Evolutionary conservation across 495 filamentous ascomycete genomes (phyloP), one percentile per base, ranked within the genome.

Genomic region (Aspergillus baeticus): DNA sequence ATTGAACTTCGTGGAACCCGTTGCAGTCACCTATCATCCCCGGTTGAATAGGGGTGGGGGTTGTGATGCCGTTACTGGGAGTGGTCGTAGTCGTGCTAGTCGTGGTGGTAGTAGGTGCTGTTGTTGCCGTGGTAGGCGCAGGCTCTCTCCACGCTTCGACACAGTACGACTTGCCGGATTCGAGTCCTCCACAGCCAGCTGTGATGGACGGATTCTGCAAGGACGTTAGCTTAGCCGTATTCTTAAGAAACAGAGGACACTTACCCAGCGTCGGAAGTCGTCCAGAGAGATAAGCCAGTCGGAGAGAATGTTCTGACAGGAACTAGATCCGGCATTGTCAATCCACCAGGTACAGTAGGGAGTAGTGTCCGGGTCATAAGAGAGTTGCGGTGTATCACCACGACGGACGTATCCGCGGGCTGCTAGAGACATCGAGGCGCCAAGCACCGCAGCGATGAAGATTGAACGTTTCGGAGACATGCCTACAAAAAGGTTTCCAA

Each of bases 271-370:
- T 10, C 31, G 23, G 11, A 54, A 44, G 35, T 54, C 51, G 1
- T 33, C 51, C 0, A 54, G 8, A 1, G 34, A n/a, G 13, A 54
- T 54, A 26, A 4, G 15, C 51, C 51, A 54, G 8, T 14, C 26
- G 21, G 6, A 2, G 13, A 26, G 51, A 10, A 54, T 29, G 3
- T 44, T 17, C 14, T 8, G 2, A n/a, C 51, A 54, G 0, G 37
- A 7, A 26, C 0, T 43, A 0, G 37, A 23, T 3, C 51, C 51
- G 29, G 43, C 22, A 33, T 54, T 44, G 13, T 54, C 51, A 5
- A 39, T 15, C 51, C 51, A 54, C 38, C 51, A 54, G 22, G 51
- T 54, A 26, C 51, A 54, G 23, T 26, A 41, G 3, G 37, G n/a
- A 3, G 20, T 54, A 38, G 51, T 54, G 11, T 43, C n/a, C 8